Conservation (phyloP, 1,139 yeast genomes). For the Taiozyma onychis region DNA sequence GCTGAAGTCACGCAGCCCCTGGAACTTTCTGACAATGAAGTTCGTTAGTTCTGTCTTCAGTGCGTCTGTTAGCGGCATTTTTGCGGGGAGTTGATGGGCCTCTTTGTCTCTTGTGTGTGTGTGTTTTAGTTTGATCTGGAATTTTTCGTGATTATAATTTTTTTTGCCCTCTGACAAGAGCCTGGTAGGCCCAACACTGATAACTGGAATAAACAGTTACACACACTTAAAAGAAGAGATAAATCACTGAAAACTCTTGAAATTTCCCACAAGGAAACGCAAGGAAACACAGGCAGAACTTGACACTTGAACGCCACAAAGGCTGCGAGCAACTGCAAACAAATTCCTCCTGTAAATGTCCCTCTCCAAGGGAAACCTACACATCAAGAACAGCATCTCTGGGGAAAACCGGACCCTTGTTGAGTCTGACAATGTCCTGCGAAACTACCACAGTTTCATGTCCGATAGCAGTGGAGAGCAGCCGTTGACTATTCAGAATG, state of each 20-base stretch:
- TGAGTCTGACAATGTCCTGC: slow-evolving; percentile 3
- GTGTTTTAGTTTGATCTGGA: neutral
- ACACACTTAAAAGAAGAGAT: neutral
- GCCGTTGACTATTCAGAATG: slow-evolving; percentile 7
- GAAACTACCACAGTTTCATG: slow-evolving; percentile 17
- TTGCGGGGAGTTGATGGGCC: neutral
- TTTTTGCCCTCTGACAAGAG: neutral
- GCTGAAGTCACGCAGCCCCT: slow-evolving; percentile 31
- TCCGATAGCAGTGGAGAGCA: slow-evolving; percentile 14
- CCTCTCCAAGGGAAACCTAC: neutral
- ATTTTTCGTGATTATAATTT: neutral
- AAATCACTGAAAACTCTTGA: neutral
- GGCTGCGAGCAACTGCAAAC: too few relatives aligned
- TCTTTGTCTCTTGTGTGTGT: neutral
- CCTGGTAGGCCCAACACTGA: neutral
- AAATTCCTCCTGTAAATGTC: neutral
- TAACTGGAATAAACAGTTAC: neutral
- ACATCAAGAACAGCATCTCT: neutral
- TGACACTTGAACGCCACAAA: too few relatives aligned
- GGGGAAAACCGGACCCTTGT: neutral
- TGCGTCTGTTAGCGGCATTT: slow-evolving; percentile 25
- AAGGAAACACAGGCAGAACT: neutral
- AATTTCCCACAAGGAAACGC: too few relatives aligned
- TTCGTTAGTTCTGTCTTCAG: slow-evolving; percentile 29
- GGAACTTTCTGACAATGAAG: slow-evolving; percentile 29